Base-by-base conservation (phyloP, 139 green algal species). In the Parachlorella kessleri region DNA sequence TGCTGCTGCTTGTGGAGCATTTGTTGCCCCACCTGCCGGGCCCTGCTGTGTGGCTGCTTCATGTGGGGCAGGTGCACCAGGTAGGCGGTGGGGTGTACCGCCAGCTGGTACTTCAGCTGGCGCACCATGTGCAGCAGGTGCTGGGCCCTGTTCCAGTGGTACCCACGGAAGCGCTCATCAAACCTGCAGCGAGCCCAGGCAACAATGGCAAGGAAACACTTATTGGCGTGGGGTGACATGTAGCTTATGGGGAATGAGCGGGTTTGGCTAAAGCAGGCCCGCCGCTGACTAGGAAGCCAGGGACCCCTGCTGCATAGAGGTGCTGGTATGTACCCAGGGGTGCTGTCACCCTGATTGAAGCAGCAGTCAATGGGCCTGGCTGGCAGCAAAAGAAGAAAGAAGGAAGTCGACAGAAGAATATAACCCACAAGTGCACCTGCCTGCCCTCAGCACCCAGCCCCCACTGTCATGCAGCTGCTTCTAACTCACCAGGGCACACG, bases 91-190 rank as follows among this genome's bases (percentile, higher is more conserved):
- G 83, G 83, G 70, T 88, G 80, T 54, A 88, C 79, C 59, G 87
- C 33, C 38, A 87, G 87, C 33, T 67, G 68, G 41, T 87, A 76
- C 24, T 55, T 63, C 72, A 73, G 39, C 55, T 86, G 82, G 14
- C 75, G 42, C 30, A 28, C 35, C 66, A 88, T 70, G 78, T 87
- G 83, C 73, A 86, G 77, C 38, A 87, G 72, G 72, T 87, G 83
- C 80, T 83, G 64, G 38, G 83, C 80, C 68, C 86, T 88, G 75
- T 88, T 86, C 72, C 73, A 84, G 73, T 80, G 86, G 55, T 87
- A 86, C 24, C 79, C 79, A 4, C 83, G 72, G 55, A 86, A 86
- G 40, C 83, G 72, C 33, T 87, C 83, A 24, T 87, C 83, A 40
- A 86, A 87, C 48, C 48, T 59, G 48, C 48, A 59, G 14, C 14